A percentile compares a stretch with the other conserved stretches of the same genome.
Conservation (phyloP, 2,329 filamentous ascomycete genomes). For the Monilinia aucupariae region DNA sequence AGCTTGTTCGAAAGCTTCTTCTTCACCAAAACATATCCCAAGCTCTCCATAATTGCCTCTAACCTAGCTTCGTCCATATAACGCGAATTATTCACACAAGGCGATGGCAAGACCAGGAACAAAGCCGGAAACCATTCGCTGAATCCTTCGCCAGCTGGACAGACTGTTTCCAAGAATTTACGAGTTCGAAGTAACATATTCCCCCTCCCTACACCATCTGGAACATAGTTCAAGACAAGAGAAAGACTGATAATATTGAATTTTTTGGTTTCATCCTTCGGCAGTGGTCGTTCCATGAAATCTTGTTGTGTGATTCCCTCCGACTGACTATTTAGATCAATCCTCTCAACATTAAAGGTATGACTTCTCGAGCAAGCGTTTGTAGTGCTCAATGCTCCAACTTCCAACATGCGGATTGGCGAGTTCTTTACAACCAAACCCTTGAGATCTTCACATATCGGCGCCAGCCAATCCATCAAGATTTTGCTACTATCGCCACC, state of each 20-base stretch:
- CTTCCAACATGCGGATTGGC: constrained; percentile 68
- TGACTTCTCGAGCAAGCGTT: constrained; percentile 77
- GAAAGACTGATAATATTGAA: constrained; percentile 93
- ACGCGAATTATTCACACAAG: constrained; percentile 84
- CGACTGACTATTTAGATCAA: constrained; percentile 85
- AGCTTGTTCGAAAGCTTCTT: constrained; percentile 77
- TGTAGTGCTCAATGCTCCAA: constrained; percentile 76
- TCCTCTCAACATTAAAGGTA: constrained; percentile 69
- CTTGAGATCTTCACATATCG: constrained; percentile 32
- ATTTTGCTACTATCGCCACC: constrained; percentile 63
- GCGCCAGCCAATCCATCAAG: constrained; percentile 57
- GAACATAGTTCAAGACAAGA: constrained; percentile 90
- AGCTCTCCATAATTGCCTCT: constrained; percentile 63
- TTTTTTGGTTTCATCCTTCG: constrained; percentile 51
- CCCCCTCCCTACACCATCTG: constrained; percentile 67
- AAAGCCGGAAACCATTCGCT: constrained; percentile 56
- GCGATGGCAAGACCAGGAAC: constrained; percentile 84
- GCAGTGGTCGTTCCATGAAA: constrained; percentile 84
- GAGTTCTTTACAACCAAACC: constrained; percentile 22
- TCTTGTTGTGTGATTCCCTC: constrained; percentile 80
- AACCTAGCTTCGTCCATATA: constrained; percentile 74
- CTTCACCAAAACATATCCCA: constrained; percentile 65
- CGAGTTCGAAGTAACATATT: constrained; percentile 78
- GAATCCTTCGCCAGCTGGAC: constrained; percentile 20
- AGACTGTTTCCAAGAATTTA: constrained; percentile 54